Evolutionary conservation across 2,329 filamentous ascomycete genomes (phyloP).

Genomic region (Penicillium rolfsii): DNA sequence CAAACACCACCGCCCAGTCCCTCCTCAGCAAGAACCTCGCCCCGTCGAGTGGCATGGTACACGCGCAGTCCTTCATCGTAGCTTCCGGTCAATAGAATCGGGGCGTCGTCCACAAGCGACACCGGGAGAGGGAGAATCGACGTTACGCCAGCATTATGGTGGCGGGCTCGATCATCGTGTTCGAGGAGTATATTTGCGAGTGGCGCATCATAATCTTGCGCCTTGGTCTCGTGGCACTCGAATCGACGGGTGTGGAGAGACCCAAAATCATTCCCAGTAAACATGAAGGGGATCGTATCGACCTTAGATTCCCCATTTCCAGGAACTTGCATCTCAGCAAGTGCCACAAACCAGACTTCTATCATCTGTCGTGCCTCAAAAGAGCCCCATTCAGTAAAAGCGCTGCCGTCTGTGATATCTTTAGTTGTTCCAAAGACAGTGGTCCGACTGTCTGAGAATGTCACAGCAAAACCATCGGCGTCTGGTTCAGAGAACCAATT

Average conservation of each 20-base stretch:
- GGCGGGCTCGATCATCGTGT: constrained; percentile 54
- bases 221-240: constrained; percentile 22
- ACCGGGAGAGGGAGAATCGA: constrained; percentile 73
- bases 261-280: constrained; percentile 47
- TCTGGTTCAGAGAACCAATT: constrained; percentile 28
- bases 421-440: constrained; percentile 56
- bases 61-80: constrained; percentile 86
- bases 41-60: constrained; percentile 43
- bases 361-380: constrained; percentile 39
- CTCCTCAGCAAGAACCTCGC: constrained; percentile 62
- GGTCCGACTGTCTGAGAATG: constrained; percentile 70
- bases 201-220: constrained; percentile 19
- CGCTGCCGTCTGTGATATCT: constrained; percentile 16
- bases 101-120: constrained; percentile 47
- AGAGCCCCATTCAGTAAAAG: constrained; percentile 28
- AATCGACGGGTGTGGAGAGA: constrained; percentile 40
- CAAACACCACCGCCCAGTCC: constrained; percentile 83
- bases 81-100: constrained; percentile 78
- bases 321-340: constrained; percentile 26
- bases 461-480: constrained; percentile 64
- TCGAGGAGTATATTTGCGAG: constrained; percentile 27
- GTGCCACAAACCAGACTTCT: constrained; percentile 47
- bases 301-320: neutral
- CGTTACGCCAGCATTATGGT: constrained; percentile 83
- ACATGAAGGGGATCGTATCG: constrained; percentile 33